Evolutionary conservation across 2,329 filamentous ascomycete genomes (phyloP).

Genomic region (Fusarium sororula): DNA sequence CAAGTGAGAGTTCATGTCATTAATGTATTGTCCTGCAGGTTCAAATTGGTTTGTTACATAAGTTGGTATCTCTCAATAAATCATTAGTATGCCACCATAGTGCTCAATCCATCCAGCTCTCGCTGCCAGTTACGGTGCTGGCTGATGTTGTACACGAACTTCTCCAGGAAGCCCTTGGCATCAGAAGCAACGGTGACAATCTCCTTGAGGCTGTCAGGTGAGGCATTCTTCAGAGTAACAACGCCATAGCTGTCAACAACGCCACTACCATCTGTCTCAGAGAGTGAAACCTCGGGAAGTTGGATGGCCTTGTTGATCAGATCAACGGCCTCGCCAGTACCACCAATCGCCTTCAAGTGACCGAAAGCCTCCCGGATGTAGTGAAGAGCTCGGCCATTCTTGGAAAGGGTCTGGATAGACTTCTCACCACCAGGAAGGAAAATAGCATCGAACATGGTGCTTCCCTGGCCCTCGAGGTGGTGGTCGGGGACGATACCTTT

Average conservation of each 20-base stretch:
- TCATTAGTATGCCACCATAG: constrained; percentile 73
- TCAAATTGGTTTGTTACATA: constrained; percentile 6
- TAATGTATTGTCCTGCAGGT: background rate
- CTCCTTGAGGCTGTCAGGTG: constrained; percentile 68
- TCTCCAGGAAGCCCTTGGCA: constrained; percentile 73
- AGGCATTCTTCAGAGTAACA: constrained; percentile 68
- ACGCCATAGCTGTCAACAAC: constrained; percentile 78
- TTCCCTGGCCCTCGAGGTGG: constrained; percentile 81
- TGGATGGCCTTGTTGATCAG: constrained; percentile 64
- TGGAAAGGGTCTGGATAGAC: constrained; percentile 68
- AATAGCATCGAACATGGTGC: constrained; percentile 82
- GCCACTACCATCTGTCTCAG: constrained; percentile 50
- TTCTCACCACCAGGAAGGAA: constrained; percentile 78
- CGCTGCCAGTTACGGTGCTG: constrained; percentile 79
- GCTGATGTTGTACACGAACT: constrained; percentile 74
- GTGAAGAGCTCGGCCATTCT: constrained; percentile 77
- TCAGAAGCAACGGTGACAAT: constrained; percentile 71
- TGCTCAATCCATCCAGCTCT: constrained; percentile 74
- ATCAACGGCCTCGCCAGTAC: constrained; percentile 75
- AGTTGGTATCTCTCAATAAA: constrained; percentile 3
- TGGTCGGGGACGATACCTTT: constrained; percentile 75
- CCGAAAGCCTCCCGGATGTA: constrained; percentile 85
- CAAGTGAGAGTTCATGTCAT: background rate
- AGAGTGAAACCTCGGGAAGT: constrained; percentile 54
- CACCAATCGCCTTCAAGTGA: constrained; percentile 82